Evolutionary conservation across 352 stramenopile species (phyloP).

Genomic region (Phytopythium mirpurense): DNA sequence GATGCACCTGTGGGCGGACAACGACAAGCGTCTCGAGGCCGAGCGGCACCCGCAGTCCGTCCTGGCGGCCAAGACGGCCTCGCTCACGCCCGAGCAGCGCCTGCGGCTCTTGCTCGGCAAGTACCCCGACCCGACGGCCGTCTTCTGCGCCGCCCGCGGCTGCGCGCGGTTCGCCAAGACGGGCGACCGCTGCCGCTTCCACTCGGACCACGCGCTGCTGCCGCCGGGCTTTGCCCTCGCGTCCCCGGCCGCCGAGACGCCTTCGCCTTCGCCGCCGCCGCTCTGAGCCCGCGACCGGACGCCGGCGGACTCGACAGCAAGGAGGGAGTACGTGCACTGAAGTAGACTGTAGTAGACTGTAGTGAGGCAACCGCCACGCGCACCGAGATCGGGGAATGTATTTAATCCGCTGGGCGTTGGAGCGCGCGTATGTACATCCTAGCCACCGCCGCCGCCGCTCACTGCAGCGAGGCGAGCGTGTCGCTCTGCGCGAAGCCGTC

Average conservation of each 20-base stretch:
- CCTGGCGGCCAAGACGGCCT: conserved; percentile 2
- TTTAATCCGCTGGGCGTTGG: conserved; percentile 1
- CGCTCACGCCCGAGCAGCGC: conserved; percentile 8
- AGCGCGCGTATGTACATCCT: background rate
- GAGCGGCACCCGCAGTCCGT: conserved; percentile 20
- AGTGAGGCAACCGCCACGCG: too few relatives aligned
- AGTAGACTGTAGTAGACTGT: too few relatives aligned
- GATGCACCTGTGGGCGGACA: conserved; percentile 59
- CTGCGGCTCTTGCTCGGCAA: background rate
- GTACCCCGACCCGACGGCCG: conserved; percentile 30
- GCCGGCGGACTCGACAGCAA: too few relatives aligned
- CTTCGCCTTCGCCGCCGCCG: background rate
- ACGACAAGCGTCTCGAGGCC: conserved; percentile 35
- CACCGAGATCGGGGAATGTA: too few relatives aligned
- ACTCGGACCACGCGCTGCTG: conserved; percentile 17
- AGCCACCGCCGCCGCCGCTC: background rate
- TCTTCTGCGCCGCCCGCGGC: conserved; percentile 36
- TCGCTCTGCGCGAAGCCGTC: conserved; percentile 33
- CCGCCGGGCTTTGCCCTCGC: background rate
- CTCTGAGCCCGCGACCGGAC: background rate
- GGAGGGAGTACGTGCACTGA: too few relatives aligned
- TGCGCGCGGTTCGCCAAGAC: conserved; percentile 64
- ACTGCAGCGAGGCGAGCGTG: conserved; percentile 22
- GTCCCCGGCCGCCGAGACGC: background rate
- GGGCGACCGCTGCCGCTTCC: conserved; percentile 54